Evolutionary conservation across 495 filamentous ascomycete genomes (phyloP), one percentile per base, ranked within the genome.

Genomic region (Recurvomyces mirabilis): DNA sequence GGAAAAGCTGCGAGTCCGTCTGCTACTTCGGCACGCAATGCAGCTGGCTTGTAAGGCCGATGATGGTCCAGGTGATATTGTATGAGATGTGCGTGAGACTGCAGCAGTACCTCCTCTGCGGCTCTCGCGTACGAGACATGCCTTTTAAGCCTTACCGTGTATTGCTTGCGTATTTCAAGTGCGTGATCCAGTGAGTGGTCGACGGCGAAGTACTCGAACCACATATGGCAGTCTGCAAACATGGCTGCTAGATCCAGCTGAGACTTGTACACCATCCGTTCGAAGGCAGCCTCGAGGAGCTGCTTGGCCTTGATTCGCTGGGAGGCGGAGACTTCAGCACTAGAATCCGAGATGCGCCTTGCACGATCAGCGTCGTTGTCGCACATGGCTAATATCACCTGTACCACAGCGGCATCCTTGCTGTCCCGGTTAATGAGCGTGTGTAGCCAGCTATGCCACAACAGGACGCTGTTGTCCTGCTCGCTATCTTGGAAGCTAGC

Each of bases 391-490:
- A 71, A 56, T 9, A 81, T 49, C 14, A 71, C 61, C 24, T 68
- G 64, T 12, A 72, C 54, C 18, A 74, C 73, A 38, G 61, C 61
- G 1, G 52, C 46, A 21, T 64, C 46, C 22, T 81, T 28, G 4
- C 25, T 64, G 1, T 60, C 60, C 10, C 51, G 56, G 26, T 71
- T 61, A 14, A 93, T 59, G 10, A 73, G 64, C 49, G 80, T 72
- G 84, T 82, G 89, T 5, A 79, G 64, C 75, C 82, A 87, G 5
- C 71, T 77, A 36, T 68, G 74, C 74, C 78, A 87, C 0, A 91
- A 64, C 12, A 79, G 46, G 15, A 78, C 66, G 17, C 50, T 53
- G 28, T 74, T 63, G n/a, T 60, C 51, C 35, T 54, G 56, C 30
- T 68, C 60, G 12, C 36, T 30, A 12, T 63, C 58, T 6, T 62